A percentile compares a stretch with the other conserved stretches of the same genome.
These are phyloP conservation scores for Dothiorella sarmentorum DNA, from an alignment of 2,329 filamentous ascomycete species.

Conservation along the genomic window DNA sequence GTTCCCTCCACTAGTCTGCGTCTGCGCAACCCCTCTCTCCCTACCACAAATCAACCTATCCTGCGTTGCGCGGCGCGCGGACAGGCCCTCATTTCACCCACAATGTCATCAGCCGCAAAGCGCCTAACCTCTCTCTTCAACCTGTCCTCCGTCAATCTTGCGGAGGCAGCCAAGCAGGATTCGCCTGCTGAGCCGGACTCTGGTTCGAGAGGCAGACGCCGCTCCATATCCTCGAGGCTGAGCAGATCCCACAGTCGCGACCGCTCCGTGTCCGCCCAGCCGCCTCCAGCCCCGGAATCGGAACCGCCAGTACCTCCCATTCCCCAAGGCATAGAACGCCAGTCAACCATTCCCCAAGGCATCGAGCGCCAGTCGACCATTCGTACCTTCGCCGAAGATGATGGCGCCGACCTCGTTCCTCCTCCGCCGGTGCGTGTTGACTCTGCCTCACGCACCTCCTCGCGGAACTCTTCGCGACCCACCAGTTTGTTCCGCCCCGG, in stretches of 20 bases:
- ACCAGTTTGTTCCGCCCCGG: background rate
- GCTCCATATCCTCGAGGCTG: slow-evolving; percentile 12
- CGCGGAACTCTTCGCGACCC: slow-evolving; percentile 8
- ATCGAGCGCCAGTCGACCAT: slow-evolving; percentile 2
- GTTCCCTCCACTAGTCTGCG: background rate
- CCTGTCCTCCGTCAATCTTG: slow-evolving; percentile 13
- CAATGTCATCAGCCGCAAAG: slow-evolving; percentile 13
- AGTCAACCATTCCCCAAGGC: background rate
- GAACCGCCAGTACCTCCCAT: slow-evolving; percentile 15
- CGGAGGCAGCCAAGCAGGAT: slow-evolving; percentile 8
- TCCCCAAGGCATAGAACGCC: slow-evolving; percentile 3
- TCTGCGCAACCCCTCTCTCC: slow-evolving; percentile 5
- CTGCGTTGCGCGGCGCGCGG: slow-evolving; percentile 15
- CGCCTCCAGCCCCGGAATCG: background rate
- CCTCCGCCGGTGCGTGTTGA: slow-evolving; percentile 12
- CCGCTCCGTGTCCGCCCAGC: slow-evolving; percentile 4
- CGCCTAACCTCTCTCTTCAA: slow-evolving; percentile 18
- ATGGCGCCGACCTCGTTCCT: slow-evolving; percentile 13
- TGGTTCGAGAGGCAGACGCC: slow-evolving; percentile 2
- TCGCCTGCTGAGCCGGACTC: slow-evolving; percentile 6
- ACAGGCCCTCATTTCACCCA: slow-evolving; percentile 1
- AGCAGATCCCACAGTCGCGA: slow-evolving; percentile 16
- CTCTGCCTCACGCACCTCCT: slow-evolving; percentile 14
- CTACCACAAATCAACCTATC: background rate
- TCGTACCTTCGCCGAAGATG: slow-evolving; percentile 1